A percentile compares a stretch with the other conserved stretches of the same genome.
These are phyloP conservation scores for Chalciporus pseudorubinellus DNA, from an alignment of 768 basidiomycete genomes.

Conservation along the genomic window DNA sequence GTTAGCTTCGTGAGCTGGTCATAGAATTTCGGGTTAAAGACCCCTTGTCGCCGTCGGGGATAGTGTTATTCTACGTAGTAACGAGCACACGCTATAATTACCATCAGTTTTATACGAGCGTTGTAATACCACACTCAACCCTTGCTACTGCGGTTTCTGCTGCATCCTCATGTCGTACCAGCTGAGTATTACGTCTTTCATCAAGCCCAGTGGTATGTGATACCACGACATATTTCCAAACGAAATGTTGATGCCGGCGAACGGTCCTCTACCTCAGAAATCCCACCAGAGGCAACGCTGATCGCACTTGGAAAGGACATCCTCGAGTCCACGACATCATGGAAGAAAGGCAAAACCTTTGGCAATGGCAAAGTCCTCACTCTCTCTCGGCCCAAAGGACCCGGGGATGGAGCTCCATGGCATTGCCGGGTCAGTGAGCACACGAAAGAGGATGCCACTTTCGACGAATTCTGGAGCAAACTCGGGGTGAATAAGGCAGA, in stretches of 20 bases:
- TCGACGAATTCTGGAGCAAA: slow-evolving; percentile 71
- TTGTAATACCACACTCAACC: background rate
- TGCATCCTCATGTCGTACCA: slow-evolving; percentile 32
- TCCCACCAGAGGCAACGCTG: slow-evolving; percentile 60
- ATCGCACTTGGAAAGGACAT: slow-evolving; percentile 53
- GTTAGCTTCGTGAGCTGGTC: slow-evolving; percentile 3
- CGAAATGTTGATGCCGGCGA: background rate
- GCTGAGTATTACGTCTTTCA: slow-evolving; percentile 40
- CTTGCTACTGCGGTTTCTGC: background rate
- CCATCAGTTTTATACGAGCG: background rate
- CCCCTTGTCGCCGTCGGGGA: slow-evolving; percentile 1
- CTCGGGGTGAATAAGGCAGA: slow-evolving; percentile 62
- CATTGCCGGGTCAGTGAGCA: slow-evolving; percentile 69
- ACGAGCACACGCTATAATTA: slow-evolving; percentile 18
- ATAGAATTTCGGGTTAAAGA: background rate
- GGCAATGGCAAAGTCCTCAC: slow-evolving; percentile 56
- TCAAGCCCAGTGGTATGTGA: slow-evolving; percentile 39
- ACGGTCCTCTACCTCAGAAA: slow-evolving; percentile 37
- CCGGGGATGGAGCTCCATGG: slow-evolving; percentile 61
- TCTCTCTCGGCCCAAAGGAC: slow-evolving; percentile 47
- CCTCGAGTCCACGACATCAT: slow-evolving; percentile 53
- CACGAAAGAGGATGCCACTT: slow-evolving; percentile 59
- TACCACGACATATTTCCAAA: background rate
- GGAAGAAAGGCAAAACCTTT: slow-evolving; percentile 69
- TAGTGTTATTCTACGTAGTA: slow-evolving; percentile 17